A percentile compares a stretch with the other conserved stretches of the same genome.
phyloP scores from a whole-genome alignment of 2,329 filamentous ascomycete species.

The Aurifilum marmelostoma region DNA sequence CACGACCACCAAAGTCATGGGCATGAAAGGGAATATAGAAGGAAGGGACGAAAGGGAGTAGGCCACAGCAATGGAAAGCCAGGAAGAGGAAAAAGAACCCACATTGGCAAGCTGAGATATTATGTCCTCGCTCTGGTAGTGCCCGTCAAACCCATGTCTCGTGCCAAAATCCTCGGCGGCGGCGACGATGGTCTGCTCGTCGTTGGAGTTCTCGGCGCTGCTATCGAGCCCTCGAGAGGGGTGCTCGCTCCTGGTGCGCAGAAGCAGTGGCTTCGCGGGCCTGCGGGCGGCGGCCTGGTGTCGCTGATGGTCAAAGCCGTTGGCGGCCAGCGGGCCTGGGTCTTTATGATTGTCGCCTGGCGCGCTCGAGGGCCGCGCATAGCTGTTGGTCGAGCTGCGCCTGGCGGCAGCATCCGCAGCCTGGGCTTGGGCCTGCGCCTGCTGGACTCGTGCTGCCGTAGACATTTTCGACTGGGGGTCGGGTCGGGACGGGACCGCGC shows the following conservation, averaged over 20 bases:
- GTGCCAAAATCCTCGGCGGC: slow-evolving; percentile 55
- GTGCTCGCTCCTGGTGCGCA: slow-evolving; percentile 62
- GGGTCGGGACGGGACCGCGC: slow-evolving; percentile 17
- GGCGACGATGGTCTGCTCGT: slow-evolving; percentile 42
- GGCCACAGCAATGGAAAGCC: slow-evolving; percentile 15
- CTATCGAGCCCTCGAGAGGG: slow-evolving; percentile 34
- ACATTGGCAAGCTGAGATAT: slow-evolving; percentile 82
- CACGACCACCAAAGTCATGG: no score
- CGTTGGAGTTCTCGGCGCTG: slow-evolving; percentile 30
- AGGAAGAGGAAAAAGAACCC: slow-evolving; percentile 42
- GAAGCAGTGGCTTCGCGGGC: slow-evolving; percentile 53
- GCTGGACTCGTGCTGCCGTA: slow-evolving; percentile 11
- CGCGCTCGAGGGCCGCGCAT: slow-evolving; percentile 50
- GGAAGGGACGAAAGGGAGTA: neutral
- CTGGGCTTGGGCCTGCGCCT: slow-evolving; percentile 24
- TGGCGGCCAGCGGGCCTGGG: slow-evolving; percentile 28
- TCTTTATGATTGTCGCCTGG: slow-evolving; percentile 45
- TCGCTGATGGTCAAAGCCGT: slow-evolving; percentile 34
- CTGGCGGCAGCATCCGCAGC: slow-evolving; percentile 25
- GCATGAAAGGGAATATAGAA: neutral
- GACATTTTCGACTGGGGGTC: slow-evolving; percentile 21
- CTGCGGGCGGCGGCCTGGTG: slow-evolving; percentile 17
- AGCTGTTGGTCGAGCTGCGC: slow-evolving; percentile 21
- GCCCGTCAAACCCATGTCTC: slow-evolving; percentile 89
- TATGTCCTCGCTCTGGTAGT: slow-evolving; percentile 89